phyloP scores from a whole-genome alignment of 1,284 basidiomycete genomes.

The Fereydounia khargensis region DNA sequence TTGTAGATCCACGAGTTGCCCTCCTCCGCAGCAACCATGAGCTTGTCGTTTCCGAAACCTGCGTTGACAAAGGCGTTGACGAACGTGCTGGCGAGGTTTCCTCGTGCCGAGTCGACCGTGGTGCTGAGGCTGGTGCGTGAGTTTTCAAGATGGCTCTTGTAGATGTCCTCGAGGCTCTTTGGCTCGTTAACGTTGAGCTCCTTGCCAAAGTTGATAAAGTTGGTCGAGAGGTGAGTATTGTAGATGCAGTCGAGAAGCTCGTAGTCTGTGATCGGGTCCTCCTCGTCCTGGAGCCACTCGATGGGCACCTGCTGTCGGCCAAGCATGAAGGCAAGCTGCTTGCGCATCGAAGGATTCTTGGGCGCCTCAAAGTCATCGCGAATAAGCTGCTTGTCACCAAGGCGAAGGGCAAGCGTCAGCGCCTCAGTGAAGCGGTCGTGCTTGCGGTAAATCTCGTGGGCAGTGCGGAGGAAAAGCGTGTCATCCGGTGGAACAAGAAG shows the following conservation, averaged over 20 bases:
- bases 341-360: conserved; percentile 70
- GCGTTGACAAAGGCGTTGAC: conserved; percentile 99
- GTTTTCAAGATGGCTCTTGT: conserved; percentile 93
- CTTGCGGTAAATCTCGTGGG: conserved; percentile 84
- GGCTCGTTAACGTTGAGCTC: conserved; percentile 88
- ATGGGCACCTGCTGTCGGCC: conserved; percentile 87
- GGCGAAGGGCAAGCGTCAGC: conserved; percentile 78
- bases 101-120: conserved; percentile 87
- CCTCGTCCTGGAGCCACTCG: conserved; percentile 78
- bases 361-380: conserved; percentile 54
- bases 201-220: conserved; percentile 90
- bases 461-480: conserved; percentile 80
- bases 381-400: conserved; percentile 79
- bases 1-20: conserved; percentile 99
- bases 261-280: conserved; percentile 60
- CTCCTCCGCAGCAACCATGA: conserved; percentile 94
- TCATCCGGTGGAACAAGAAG: conserved; percentile 93
- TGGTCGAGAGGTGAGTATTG: conserved; percentile 67
- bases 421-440: conserved; percentile 89
- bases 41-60: conserved; percentile 96
- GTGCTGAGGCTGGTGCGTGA: conserved; percentile 27
- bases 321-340: conserved; percentile 89
- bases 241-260: conserved; percentile 69
- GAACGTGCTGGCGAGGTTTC: conserved; percentile 92
- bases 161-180: conserved; percentile 91